These are phyloP conservation scores for Podospora pseudopauciseta DNA, from an alignment of 495 filamentous ascomycete genomes.

Conservation along the genomic window DNA sequence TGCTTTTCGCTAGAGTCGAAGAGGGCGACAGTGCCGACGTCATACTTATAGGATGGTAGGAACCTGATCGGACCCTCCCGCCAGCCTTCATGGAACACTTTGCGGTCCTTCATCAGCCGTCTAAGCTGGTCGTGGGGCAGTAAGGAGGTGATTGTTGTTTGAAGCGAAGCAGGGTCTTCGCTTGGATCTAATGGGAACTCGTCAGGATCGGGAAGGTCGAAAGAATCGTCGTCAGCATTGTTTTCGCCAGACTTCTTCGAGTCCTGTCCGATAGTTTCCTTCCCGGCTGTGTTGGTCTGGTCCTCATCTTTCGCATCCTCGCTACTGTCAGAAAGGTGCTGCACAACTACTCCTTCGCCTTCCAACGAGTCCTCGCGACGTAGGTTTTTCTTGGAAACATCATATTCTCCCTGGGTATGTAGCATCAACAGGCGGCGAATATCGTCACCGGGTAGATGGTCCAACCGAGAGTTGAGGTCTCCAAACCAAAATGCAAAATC, in stretches of 20 bases:
- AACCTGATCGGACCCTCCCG: conserved; percentile 84
- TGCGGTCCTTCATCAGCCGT: conserved; percentile 65
- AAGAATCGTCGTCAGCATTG: conserved; percentile 34
- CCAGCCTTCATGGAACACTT: conserved; percentile 88
- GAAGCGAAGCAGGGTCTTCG: conserved; percentile 58
- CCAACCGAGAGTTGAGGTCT: conserved; percentile 92
- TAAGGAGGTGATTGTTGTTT: conserved; percentile 80
- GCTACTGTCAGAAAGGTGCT: conserved; percentile 32
- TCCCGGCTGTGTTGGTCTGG: conserved; percentile 3
- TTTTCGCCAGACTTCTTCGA: conserved; percentile 23
- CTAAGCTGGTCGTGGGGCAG: conserved; percentile 87
- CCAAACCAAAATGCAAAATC: conserved; percentile 97
- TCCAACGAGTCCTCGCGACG: conserved; percentile 35
- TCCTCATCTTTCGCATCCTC: conserved; percentile 34
- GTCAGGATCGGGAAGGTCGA: conserved; percentile 50
- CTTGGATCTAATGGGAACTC: conserved; percentile 51
- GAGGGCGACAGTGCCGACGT: conserved; percentile 84
- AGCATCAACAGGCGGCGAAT: conserved; percentile 80
- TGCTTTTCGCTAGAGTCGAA: conserved; percentile 96
- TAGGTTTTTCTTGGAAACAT: conserved; percentile 40
- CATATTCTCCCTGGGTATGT: conserved; percentile 76
- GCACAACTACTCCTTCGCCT: conserved; percentile 43
- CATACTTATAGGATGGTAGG: conserved; percentile 93
- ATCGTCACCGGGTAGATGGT: conserved; percentile 83
- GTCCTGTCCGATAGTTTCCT: conserved; percentile 13